Conservation (phyloP, 352 stramenopile genomes). For the Phytophthora colocasiae region DNA sequence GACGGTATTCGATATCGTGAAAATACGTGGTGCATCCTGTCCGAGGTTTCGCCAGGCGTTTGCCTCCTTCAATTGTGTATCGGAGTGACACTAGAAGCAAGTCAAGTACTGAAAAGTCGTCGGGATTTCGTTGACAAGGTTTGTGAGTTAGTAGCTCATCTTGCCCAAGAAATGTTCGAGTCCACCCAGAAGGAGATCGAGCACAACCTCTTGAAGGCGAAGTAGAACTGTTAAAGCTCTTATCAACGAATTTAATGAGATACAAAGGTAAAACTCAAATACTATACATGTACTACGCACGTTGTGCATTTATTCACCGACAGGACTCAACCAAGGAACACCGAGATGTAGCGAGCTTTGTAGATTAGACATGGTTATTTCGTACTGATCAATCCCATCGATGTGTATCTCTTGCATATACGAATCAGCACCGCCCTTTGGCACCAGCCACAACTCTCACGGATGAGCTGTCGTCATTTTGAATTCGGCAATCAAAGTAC, state of each 20-base stretch:
- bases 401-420: not conserved
- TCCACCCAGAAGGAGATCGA: not conserved
- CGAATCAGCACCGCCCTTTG: not conserved
- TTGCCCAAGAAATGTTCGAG: not conserved
- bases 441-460: not conserved
- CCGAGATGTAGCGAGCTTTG: not conserved
- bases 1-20: not conserved
- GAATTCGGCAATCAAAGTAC: not conserved
- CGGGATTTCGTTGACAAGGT: not conserved
- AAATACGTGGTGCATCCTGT: not conserved
- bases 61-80: slow-evolving; percentile 2
- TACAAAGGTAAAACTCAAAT: no score
- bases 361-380: not conserved
- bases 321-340: not conserved
- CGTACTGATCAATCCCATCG: not conserved
- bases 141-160: not conserved
- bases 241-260: no score
- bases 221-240: not conserved
- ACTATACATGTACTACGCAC: no score
- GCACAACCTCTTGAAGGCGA: not conserved
- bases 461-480: slow-evolving; percentile 11
- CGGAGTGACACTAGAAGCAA: not conserved
- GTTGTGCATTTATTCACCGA: not conserved
- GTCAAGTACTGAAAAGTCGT: not conserved
- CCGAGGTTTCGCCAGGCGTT: not conserved